A percentile compares a stretch with the other conserved stretches of the same genome.
phyloP scores from a whole-genome alignment of 2,329 filamentous ascomycete species.

The Furcasterigmium sp. region DNA sequence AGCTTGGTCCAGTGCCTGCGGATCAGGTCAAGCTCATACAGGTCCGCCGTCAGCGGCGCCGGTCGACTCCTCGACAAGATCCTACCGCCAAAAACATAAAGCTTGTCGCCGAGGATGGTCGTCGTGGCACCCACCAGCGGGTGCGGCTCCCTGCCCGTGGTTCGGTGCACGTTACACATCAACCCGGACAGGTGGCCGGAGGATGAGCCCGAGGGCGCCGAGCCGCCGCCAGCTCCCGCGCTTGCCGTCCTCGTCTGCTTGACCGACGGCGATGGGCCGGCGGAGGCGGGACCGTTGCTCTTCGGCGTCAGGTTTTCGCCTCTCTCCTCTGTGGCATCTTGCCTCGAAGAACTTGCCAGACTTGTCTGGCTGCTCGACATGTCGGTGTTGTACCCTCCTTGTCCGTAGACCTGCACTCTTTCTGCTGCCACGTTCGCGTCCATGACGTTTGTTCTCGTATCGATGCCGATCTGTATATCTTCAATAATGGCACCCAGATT shows the following conservation, averaged over 20 bases:
- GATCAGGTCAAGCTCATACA: constrained; percentile 92
- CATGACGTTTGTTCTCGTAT: constrained; percentile 42
- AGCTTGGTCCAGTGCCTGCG: constrained; percentile 89
- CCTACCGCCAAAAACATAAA: constrained; percentile 93
- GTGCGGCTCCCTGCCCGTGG: constrained; percentile 86
- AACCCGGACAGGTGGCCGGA: constrained; percentile 59
- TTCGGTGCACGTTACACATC: constrained; percentile 72
- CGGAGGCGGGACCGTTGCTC: constrained; percentile 49
- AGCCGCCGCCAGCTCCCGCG: constrained; percentile 32
- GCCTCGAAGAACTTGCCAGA: constrained; percentile 15
- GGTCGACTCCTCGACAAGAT: constrained; percentile 80
- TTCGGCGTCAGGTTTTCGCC: constrained; percentile 43
- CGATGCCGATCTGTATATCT: constrained; percentile 29
- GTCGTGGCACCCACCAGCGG: constrained; percentile 92
- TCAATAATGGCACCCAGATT: constrained; percentile 17
- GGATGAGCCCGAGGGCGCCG: constrained; percentile 36
- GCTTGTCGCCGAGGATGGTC: constrained; percentile 88
- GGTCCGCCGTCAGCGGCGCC: constrained; percentile 74
- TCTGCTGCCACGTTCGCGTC: constrained; percentile 32
- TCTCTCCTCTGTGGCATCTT: constrained; percentile 39
- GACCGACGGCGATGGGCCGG: constrained; percentile 50
- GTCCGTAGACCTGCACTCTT: constrained; percentile 29
- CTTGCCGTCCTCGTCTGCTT: constrained; percentile 32
- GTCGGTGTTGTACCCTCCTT: constrained; percentile 28
- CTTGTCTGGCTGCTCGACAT: constrained; percentile 22